Base-by-base conservation (phyloP, 1,139 yeast species). In the Sugiyamaella paludigena region DNA sequence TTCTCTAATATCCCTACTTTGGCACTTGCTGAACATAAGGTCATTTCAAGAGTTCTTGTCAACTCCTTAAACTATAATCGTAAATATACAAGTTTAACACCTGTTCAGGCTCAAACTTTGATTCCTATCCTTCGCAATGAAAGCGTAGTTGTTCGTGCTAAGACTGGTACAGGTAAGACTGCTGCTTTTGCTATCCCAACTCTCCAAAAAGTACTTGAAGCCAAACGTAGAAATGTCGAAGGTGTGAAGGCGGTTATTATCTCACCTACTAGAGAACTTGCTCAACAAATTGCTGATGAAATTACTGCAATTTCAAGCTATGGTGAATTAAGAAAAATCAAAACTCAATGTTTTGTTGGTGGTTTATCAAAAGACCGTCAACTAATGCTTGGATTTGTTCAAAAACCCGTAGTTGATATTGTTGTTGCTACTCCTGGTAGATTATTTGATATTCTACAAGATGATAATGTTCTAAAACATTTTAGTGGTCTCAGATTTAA, bases 91-190 rank as follows among this genome's bases (percentile, higher is more conserved):
- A 38, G 76, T 40, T 55, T 89, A 59, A 87, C 97, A 0, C 81
- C 87, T 1, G 96, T 88, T 15, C 98, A 89, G 67, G 82, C 83
- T 49, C 75, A 78, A 58, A 77, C 95, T 5, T 72, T 89, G 43
- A 71, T 79, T 48, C 94, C 94, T 7, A 78, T 84, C 51, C 70
- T 87, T 48, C 64, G 75, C 19, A 69, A 72, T 35, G 76, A 79
- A 34, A 67, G 94, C 56, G 73, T 88, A 48, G 89, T 89, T 26
- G 92, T 87, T 33, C 77, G 95, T 58, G 97, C 97, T 32, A 87
- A 87, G 65, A 91, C 98, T 4, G 98, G 97, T 63, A 89, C 97
- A 1, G 98, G 97, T 62, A 91, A 91, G 67, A 91, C 97, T 0
- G 79, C 87, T 52, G 95, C 96, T 0, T 91, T 87, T 65, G 80